These are phyloP conservation scores for Nepenthes gracilis DNA, from an alignment of 148 eudicot species.

Conservation along the genomic window DNA sequence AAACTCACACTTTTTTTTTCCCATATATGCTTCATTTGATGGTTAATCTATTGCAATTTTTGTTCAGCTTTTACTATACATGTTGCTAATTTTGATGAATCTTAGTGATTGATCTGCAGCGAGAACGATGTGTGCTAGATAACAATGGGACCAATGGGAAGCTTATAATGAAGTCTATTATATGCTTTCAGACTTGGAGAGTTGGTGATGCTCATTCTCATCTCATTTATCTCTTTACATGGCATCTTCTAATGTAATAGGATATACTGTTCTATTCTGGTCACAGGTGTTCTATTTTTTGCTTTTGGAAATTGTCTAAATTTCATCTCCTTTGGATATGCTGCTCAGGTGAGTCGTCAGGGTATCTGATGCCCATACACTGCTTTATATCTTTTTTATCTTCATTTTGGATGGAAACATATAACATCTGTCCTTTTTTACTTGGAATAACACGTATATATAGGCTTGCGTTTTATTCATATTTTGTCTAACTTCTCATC, in stretches of 20 bases:
- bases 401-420: background rate
- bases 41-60: too few relatives aligned
- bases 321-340: conserved; percentile 95
- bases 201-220: conserved; percentile 36
- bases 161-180: conserved; percentile 56
- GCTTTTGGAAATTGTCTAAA: conserved; percentile 91
- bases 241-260: conserved; percentile 6
- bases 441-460: background rate
- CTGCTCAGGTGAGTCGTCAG: conserved; percentile 80
- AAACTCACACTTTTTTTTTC: too few relatives aligned
- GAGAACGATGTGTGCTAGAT: conserved; percentile 55
- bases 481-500: background rate
- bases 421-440: background rate
- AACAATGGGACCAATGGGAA: conserved; percentile 56
- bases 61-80: too few relatives aligned
- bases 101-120: conserved; percentile 33
- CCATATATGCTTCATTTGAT: too few relatives aligned
- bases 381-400: background rate
- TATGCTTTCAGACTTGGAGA: conserved; percentile 92
- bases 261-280: conserved; percentile 8
- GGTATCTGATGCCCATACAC: background rate
- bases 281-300: conserved; percentile 73
- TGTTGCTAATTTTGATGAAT: background rate
- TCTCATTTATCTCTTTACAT: conserved; percentile 4
- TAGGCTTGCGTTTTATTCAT: background rate